These are phyloP conservation scores for Ophiocordyceps camponoti-saundersi DNA, from an alignment of 2,329 filamentous ascomycete species.

Conservation along the genomic window DNA sequence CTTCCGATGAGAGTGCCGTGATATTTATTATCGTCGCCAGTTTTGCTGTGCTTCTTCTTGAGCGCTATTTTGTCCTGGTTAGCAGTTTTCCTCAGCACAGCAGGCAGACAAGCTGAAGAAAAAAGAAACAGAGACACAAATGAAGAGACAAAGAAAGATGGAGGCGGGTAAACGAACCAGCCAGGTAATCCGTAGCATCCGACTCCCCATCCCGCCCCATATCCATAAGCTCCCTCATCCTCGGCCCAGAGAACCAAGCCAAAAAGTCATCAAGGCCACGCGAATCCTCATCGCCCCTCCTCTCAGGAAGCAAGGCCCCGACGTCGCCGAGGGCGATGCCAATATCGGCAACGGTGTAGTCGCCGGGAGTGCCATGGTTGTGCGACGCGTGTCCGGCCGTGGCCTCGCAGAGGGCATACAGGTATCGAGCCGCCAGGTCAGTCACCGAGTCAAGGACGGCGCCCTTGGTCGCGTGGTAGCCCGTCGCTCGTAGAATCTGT, in stretches of 20 bases:
- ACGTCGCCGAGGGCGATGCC: constrained; percentile 72
- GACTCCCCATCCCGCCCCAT: constrained; percentile 53
- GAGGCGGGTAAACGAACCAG: constrained; percentile 27
- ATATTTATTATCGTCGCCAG: constrained; percentile 72
- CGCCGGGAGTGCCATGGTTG: constrained; percentile 40
- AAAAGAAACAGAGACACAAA: background rate
- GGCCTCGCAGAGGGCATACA: constrained; percentile 55
- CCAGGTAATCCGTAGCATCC: constrained; percentile 53
- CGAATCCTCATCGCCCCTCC: constrained; percentile 56
- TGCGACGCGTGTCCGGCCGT: constrained; percentile 56
- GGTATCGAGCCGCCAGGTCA: constrained; percentile 69
- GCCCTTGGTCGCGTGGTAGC: constrained; percentile 69
- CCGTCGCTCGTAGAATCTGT: constrained; percentile 79
- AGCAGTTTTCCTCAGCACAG: background rate
- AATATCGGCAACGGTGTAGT: constrained; percentile 49
- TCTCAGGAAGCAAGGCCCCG: constrained; percentile 55
- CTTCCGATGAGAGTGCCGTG: constrained; percentile 71
- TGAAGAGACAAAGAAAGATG: background rate
- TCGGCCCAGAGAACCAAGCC: constrained; percentile 57
- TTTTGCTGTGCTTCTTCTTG: constrained; percentile 86
- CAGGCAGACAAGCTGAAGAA: background rate
- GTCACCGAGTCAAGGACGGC: constrained; percentile 77
- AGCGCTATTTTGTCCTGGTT: constrained; percentile 33
- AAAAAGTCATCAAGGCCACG: constrained; percentile 65
- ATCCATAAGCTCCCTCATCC: constrained; percentile 65